A percentile compares a stretch with the other conserved stretches of the same genome.
phyloP scores from a whole-genome alignment of 1,139 yeast genomes.

The Lodderomyces margitis region DNA sequence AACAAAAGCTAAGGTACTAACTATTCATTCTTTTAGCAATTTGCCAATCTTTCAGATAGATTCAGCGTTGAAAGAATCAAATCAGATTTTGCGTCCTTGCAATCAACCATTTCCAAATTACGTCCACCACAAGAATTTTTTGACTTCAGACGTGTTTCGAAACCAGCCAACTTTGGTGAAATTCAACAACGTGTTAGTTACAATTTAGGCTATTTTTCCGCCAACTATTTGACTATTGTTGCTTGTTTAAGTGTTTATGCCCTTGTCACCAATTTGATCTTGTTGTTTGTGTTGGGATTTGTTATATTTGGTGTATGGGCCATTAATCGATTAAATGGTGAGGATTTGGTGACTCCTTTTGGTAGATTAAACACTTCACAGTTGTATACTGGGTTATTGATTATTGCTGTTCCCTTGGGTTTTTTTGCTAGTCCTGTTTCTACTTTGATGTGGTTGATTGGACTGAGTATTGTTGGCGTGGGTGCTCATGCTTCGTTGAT shows the following conservation, averaged over 20 bases:
- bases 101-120: constrained; percentile 65
- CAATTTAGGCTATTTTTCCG: constrained; percentile 83
- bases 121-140: constrained; percentile 93
- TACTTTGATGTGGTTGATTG: constrained; percentile 94
- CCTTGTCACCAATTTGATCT: constrained; percentile 76
- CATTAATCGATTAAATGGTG: constrained; percentile 75
- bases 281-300: constrained; percentile 75
- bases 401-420: constrained; percentile 82
- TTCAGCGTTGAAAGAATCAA: constrained; percentile 53
- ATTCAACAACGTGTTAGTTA: constrained; percentile 83
- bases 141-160: constrained; percentile 83
- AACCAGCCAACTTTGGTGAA: constrained; percentile 88
- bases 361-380: constrained; percentile 75
- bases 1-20: background rate
- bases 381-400: constrained; percentile 80
- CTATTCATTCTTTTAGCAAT: constrained; percentile 8
- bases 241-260: constrained; percentile 57
- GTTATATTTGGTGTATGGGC: constrained; percentile 72
- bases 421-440: constrained; percentile 91
- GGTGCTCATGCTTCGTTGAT: constrained; percentile 88
- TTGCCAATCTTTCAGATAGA: constrained; percentile 38
- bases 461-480: constrained; percentile 86
- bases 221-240: constrained; percentile 79
- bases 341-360: constrained; percentile 72
- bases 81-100: constrained; percentile 42